phyloP scores from a whole-genome alignment of 371 early-diverging fungal species.

The Batkoa obscura region DNA sequence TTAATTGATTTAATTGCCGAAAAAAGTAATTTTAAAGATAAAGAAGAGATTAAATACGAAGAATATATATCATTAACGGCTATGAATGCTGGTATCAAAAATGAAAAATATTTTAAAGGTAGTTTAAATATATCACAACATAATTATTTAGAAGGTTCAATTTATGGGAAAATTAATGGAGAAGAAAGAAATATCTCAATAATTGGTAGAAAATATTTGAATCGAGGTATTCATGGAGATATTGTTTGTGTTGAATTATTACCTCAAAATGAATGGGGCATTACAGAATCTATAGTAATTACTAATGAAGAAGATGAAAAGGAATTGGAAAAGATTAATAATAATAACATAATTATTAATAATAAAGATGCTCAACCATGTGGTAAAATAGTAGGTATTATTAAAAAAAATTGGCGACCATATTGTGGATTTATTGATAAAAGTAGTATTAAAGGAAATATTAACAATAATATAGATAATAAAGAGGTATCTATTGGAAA shows the following conservation, averaged over 20 bases:
- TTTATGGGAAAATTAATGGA: constrained; percentile 54
- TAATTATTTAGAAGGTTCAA: constrained; percentile 73
- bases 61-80: constrained; percentile 12
- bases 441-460: neutral
- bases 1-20: constrained; percentile 70
- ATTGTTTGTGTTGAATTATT: constrained; percentile 66
- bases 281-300: constrained; percentile 41
- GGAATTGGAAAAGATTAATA: constrained; percentile 18
- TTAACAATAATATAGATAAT: constrained; percentile 24
- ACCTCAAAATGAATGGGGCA: constrained; percentile 69
- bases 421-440: constrained; percentile 67
- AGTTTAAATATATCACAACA: constrained; percentile 58
- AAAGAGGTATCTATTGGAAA: constrained; percentile 13
- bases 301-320: constrained; percentile 45
- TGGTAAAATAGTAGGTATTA: constrained; percentile 76
- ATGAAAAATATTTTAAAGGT: constrained; percentile 60
- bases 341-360: too few species aligned
- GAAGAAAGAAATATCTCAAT: constrained; percentile 51
- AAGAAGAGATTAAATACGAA: neutral
- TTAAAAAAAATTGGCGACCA: constrained; percentile 85
- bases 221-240: constrained; percentile 85
- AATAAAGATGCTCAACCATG: constrained; percentile 30
- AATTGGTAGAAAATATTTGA: constrained; percentile 63
- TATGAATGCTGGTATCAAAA: constrained; percentile 68
- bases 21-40: constrained; percentile 15